phyloP scores from a whole-genome alignment of 73 alveolate genomes.

The Uronychia setigera region DNA sequence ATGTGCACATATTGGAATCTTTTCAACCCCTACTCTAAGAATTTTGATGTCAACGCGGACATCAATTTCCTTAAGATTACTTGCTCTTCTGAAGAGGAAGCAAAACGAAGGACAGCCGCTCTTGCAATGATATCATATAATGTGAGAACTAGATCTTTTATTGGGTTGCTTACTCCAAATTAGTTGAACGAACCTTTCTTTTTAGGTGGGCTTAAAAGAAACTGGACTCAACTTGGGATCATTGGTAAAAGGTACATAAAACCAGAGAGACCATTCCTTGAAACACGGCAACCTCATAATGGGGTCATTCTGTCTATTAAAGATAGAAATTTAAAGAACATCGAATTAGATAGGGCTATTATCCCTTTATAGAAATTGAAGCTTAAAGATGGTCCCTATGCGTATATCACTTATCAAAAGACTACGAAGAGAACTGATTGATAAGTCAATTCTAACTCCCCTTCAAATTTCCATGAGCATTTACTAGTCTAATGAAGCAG shows the following conservation, averaged over 20 bases:
- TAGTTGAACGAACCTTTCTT: constrained; percentile 34
- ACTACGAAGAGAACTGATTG: too few relatives aligned
- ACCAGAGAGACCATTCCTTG: not conserved
- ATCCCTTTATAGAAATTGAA: not conserved
- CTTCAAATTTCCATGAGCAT: not conserved
- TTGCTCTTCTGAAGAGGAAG: constrained; percentile 13
- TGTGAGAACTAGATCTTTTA: constrained; percentile 3
- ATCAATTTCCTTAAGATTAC: constrained; percentile 18
- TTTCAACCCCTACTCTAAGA: not conserved
- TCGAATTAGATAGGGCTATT: not conserved
- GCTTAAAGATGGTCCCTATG: not conserved
- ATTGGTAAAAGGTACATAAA: not conserved
- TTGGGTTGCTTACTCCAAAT: not conserved
- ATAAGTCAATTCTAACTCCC: not conserved
- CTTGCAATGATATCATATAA: constrained; percentile 18
- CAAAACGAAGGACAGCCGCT: constrained; percentile 15
- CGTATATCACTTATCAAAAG: not conserved
- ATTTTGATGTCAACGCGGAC: not conserved
- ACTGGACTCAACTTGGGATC: constrained; percentile 2
- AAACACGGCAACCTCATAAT: not conserved
- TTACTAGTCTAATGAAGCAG: not conserved
- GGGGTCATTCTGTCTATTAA: not conserved
- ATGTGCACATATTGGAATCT: not conserved
- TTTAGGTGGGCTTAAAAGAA: not conserved
- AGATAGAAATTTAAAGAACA: not conserved